These are phyloP conservation scores for Fusarium acutatum DNA, from an alignment of 2,329 filamentous ascomycete species.

Conservation along the genomic window DNA sequence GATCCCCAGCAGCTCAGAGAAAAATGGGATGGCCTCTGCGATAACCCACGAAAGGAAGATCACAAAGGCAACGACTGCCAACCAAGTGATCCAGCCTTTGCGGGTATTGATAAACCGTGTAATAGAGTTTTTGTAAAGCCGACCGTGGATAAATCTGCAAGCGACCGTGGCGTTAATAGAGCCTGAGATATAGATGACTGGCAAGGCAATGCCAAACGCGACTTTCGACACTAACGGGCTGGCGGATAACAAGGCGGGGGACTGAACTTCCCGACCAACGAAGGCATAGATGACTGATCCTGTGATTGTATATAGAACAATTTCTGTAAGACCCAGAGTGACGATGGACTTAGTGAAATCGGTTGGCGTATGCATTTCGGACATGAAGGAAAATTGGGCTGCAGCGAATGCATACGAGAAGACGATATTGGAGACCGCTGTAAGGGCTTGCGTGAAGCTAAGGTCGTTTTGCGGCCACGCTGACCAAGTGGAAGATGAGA, in stretches of 20 bases:
- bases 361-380: slow-evolving; percentile 59
- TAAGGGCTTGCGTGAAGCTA: slow-evolving; percentile 64
- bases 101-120: slow-evolving; percentile 57
- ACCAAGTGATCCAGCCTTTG: slow-evolving; percentile 63
- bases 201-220: slow-evolving; percentile 73
- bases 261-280: slow-evolving; percentile 69
- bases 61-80: slow-evolving; percentile 62
- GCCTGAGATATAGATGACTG: slow-evolving; percentile 78
- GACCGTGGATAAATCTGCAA: slow-evolving; percentile 56
- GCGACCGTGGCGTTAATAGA: slow-evolving; percentile 69
- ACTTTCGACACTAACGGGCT: slow-evolving; percentile 67
- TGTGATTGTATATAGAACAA: slow-evolving; percentile 71
- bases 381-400: slow-evolving; percentile 61
- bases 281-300: slow-evolving; percentile 75
- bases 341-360: slow-evolving; percentile 64
- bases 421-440: slow-evolving; percentile 72
- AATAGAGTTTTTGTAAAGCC: slow-evolving; percentile 52
- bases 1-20: slow-evolving; percentile 69
- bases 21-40: slow-evolving; percentile 76
- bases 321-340: slow-evolving; percentile 68
- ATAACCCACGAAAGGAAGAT: slow-evolving; percentile 75
- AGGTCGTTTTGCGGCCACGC: slow-evolving; percentile 55
- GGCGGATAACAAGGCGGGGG: slow-evolving; percentile 74
- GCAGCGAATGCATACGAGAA: slow-evolving; percentile 70
- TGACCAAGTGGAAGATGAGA: slow-evolving; percentile 50